Evolutionary conservation across 2,329 filamentous ascomycete species (phyloP).

Genomic region (Fusarium anguioides): DNA sequence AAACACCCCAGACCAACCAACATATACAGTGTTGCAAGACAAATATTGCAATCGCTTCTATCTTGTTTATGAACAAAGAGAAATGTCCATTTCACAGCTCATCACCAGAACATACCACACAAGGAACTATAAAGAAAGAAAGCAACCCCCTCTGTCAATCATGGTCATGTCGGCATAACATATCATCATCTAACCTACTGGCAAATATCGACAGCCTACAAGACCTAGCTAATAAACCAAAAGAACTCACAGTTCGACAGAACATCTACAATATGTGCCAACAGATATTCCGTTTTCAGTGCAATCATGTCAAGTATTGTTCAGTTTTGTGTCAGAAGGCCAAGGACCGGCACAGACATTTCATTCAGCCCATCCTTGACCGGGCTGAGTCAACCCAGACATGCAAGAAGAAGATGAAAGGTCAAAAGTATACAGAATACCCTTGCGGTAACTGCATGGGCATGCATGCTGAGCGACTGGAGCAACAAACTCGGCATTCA

Average conservation of each 20-base stretch:
- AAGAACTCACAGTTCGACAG: too few species aligned
- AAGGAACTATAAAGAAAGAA: neutral
- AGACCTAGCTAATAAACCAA: too few species aligned
- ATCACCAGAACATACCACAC: neutral
- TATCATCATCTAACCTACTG: conserved; percentile 41
- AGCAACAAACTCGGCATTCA: neutral
- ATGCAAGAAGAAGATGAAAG: neutral
- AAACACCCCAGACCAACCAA: neutral
- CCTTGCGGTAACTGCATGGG: conserved; percentile 16
- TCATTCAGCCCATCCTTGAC: conserved; percentile 6
- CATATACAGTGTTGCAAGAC: too few species aligned
- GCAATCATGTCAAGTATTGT: too few species aligned
- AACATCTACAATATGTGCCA: too few species aligned
- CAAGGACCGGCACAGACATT: neutral
- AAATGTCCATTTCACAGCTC: neutral
- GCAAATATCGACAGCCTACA: too few species aligned
- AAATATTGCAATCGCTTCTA: too few species aligned
- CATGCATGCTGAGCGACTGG: neutral
- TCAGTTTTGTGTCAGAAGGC: conserved; percentile 13
- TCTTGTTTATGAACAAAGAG: conserved; percentile 16
- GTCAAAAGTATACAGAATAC: neutral
- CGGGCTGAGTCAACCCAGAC: neutral
- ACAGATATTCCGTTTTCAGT: too few species aligned
- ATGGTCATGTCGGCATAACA: conserved; percentile 2
- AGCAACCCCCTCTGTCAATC: too few species aligned